Evolutionary conservation across 1,284 basidiomycete species (phyloP).

Genomic region (Peniophora sp.): DNA sequence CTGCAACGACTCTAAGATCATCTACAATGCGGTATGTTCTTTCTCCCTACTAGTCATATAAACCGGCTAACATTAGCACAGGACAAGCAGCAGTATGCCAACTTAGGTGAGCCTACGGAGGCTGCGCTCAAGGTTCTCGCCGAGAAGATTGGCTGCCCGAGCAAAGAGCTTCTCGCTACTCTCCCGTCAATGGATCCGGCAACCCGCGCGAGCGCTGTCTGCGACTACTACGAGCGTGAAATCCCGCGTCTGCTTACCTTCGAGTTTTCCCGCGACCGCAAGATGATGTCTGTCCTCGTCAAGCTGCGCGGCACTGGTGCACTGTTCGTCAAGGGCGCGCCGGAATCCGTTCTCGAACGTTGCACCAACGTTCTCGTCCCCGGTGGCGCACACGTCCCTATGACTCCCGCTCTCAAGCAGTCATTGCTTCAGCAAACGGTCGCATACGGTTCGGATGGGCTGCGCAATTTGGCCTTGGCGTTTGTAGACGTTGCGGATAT

Average conservation of each 20-base stretch:
- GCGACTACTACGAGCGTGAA: slow-evolving; percentile 69
- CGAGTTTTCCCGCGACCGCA: slow-evolving; percentile 96
- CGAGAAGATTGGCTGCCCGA: slow-evolving; percentile 76
- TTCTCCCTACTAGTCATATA: background rate
- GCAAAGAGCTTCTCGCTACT: slow-evolving; percentile 45
- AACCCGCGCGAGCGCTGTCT: slow-evolving; percentile 75
- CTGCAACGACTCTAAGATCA: slow-evolving; percentile 88
- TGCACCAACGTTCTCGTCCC: slow-evolving; percentile 72
- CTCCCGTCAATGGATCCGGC: slow-evolving; percentile 50
- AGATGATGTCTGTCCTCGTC: slow-evolving; percentile 97
- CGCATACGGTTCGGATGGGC: slow-evolving; percentile 73
- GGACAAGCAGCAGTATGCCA: slow-evolving; percentile 77
- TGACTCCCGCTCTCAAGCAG: slow-evolving; percentile 56
- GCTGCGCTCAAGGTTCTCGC: slow-evolving; percentile 90
- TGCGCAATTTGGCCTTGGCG: slow-evolving; percentile 89
- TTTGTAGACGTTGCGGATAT: slow-evolving; percentile 76
- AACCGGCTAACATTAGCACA: slow-evolving; percentile 24
- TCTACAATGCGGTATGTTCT: slow-evolving; percentile 66
- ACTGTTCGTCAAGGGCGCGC: slow-evolving; percentile 72
- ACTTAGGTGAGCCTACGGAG: slow-evolving; percentile 96
- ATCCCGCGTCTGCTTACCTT: slow-evolving; percentile 86
- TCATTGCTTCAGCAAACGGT: slow-evolving; percentile 60
- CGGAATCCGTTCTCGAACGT: slow-evolving; percentile 88
- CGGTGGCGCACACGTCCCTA: slow-evolving; percentile 49
- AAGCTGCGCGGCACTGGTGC: slow-evolving; percentile 17